Evolutionary conservation across 1,139 yeast genomes (phyloP).

Genomic region (Blastobotrys arbuscula): DNA sequence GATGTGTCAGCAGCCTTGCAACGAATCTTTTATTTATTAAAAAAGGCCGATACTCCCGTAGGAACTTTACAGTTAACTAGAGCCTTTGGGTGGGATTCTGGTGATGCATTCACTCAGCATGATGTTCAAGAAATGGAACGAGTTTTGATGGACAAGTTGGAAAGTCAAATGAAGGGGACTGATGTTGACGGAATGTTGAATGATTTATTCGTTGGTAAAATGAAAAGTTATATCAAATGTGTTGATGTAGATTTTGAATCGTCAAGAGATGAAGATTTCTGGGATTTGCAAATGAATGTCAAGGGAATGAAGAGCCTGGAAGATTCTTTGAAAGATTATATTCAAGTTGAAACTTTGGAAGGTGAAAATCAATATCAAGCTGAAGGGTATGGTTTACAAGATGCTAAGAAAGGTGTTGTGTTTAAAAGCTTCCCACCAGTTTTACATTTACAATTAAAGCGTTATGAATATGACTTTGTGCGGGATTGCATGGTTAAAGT

Average conservation of each 20-base stretch:
- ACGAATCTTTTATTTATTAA: slow-evolving; percentile 73
- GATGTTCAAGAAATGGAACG: slow-evolving; percentile 96
- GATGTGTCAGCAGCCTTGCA: slow-evolving; percentile 80
- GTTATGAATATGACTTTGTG: slow-evolving; percentile 92
- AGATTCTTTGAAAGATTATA: slow-evolving; percentile 77
- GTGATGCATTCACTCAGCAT: slow-evolving; percentile 95
- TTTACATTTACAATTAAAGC: slow-evolving; percentile 81
- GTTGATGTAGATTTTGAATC: slow-evolving; percentile 94
- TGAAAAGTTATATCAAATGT: slow-evolving; percentile 93
- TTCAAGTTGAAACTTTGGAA: slow-evolving; percentile 80
- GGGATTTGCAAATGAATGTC: slow-evolving; percentile 97
- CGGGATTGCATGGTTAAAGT: slow-evolving; percentile 86
- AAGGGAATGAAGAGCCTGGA: slow-evolving; percentile 68
- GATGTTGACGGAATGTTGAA: slow-evolving; percentile 72
- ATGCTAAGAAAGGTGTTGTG: slow-evolving; percentile 94
- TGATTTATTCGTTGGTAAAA: slow-evolving; percentile 89
- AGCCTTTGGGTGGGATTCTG: slow-evolving; percentile 96
- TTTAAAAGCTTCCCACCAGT: slow-evolving; percentile 90
- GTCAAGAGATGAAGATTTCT: slow-evolving; percentile 85
- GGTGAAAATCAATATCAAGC: slow-evolving; percentile 98
- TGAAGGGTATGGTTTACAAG: slow-evolving; percentile 87
- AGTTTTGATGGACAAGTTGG: slow-evolving; percentile 90
- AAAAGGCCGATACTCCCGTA: slow-evolving; percentile 66
- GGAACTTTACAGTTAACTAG: slow-evolving; percentile 82
- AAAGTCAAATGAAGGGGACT: slow-evolving; percentile 87